Evolutionary conservation across 306 rosid genomes (phyloP).

Genomic region (Malus asiatica): DNA sequence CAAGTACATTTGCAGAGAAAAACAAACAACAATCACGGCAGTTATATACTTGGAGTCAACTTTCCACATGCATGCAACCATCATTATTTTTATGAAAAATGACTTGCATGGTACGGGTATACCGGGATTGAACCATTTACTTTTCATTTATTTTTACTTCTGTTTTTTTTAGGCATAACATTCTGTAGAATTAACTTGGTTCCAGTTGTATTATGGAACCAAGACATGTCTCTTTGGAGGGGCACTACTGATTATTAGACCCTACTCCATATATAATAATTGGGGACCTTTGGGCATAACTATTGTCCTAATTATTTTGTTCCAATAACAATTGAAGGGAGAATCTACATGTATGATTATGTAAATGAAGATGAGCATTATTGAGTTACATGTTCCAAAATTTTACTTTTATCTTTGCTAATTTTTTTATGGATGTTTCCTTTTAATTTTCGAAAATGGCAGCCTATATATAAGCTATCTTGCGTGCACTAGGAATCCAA

Average conservation of each 20-base stretch:
- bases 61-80: neutral
- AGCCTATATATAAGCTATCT: constrained; percentile 1
- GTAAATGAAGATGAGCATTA: neutral
- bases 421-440: neutral
- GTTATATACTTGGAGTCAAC: neutral
- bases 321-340: neutral
- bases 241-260: neutral
- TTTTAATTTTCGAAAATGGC: neutral
- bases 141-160: neutral
- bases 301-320: neutral
- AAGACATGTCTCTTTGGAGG: neutral
- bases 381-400: neutral
- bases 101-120: too few species aligned
- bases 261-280: neutral
- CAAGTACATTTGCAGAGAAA: neutral
- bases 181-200: neutral
- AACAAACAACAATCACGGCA: neutral
- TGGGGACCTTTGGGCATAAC: neutral
- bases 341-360: neutral
- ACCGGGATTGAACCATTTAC: neutral
- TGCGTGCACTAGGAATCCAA: constrained; percentile 2
- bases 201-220: neutral
- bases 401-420: neutral
- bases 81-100: neutral
- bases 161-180: neutral